These are phyloP conservation scores for Talaromyces atroroseus DNA, from an alignment of 2,329 filamentous ascomycete species.

Conservation along the genomic window DNA sequence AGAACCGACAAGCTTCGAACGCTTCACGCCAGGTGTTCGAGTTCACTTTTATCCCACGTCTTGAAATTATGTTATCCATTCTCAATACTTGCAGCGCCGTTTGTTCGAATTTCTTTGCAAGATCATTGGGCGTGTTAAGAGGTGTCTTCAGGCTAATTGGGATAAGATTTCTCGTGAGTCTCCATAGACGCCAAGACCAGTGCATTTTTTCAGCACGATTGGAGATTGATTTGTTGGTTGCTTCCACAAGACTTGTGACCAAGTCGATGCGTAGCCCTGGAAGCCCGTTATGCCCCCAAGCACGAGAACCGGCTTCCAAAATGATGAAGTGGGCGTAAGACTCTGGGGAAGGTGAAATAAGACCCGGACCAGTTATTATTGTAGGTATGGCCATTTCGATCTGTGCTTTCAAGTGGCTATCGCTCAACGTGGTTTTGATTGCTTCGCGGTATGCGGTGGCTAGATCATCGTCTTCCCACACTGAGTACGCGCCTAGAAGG, in stretches of 20 bases:
- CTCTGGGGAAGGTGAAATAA: constrained; percentile 21
- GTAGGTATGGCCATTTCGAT: constrained; percentile 27
- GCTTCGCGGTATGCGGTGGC: constrained; percentile 31
- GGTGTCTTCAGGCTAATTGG: constrained; percentile 24
- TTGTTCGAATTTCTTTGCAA: constrained; percentile 22
- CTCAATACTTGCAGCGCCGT: constrained; percentile 24
- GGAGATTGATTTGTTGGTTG: constrained; percentile 24
- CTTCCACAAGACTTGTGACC: constrained; percentile 23
- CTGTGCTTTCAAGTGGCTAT: constrained; percentile 24
- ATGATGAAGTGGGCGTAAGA: constrained; percentile 34
- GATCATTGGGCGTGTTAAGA: constrained; percentile 18
- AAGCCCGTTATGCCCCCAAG: constrained; percentile 17
- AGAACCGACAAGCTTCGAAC: constrained; percentile 34
- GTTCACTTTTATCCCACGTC: constrained; percentile 11
- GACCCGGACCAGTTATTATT: constrained; percentile 24
- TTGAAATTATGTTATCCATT: not conserved
- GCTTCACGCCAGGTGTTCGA: constrained; percentile 29
- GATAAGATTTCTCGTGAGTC: constrained; percentile 29
- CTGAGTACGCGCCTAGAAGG: constrained; percentile 24
- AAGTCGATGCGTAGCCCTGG: constrained; percentile 21
- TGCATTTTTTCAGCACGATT: constrained; percentile 24
- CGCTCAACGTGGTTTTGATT: constrained; percentile 27
- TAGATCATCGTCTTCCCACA: constrained; percentile 44
- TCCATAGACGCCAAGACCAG: constrained; percentile 41
- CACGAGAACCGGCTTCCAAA: constrained; percentile 30